Evolutionary conservation across 179 eudicot genomes (phyloP), one percentile per base, ranked within the genome.

Genomic region (Heliamphora pulchella): DNA sequence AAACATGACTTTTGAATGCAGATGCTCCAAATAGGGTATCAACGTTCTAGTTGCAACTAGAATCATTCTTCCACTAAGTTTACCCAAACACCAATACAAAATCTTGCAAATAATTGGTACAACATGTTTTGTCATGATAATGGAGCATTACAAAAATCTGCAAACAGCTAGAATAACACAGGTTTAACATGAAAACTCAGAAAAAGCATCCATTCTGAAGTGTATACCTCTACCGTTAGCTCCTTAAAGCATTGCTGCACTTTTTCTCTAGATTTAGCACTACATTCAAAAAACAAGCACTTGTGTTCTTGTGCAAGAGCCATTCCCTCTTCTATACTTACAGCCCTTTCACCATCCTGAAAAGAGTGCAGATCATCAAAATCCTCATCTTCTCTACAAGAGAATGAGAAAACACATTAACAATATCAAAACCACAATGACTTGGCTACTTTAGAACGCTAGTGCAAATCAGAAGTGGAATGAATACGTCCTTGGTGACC

Each of bases 271-370:
- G 91, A 89, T 81, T 81, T 89, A 39, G 91, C 92, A 57, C 94
- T 91, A 62, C 92, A 91, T 79, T 91, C 94, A 5, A 84, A 71
- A 81, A 89, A 91, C 17, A 88, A 67, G 69, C 91, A 86, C 22
- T 88, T 77, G 68, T 89, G 90, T 81, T 86, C 81, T 76, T 64
- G 71, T 53, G 92, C 94, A 22, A 91, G 85, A 63, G 90, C 87
- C 79, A 86, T 81, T 22, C 94, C 94, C 73, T 91, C 94, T 80
- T 89, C 89, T 69, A 50, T 78, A 6, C 87, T 86, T 54, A 91
- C 94, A 6, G 77, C 87, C 84, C 91, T 88, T 82, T 87, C 88
- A 68, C 78, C 74, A n/a, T 86, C 91, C 92, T 91, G 88, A 62
- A 83, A 82, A 66, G 15, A 77, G 11, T 0, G 17, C 0, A 3